These are phyloP conservation scores for Stephania japonica DNA, from an alignment of 164 flowering plant genomes.

Conservation along the genomic window DNA sequence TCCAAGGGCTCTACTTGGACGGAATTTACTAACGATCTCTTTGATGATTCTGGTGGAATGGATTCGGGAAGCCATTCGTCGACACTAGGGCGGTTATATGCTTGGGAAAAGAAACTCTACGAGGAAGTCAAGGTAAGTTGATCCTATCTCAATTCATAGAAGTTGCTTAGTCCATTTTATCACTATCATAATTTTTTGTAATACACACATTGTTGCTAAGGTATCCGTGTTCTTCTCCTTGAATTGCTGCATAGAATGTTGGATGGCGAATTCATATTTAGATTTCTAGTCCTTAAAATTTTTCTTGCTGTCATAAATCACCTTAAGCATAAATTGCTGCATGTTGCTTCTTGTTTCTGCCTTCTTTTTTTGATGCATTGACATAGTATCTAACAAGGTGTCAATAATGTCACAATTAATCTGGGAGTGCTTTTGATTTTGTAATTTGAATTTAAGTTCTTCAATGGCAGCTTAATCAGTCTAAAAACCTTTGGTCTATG, in stretches of 20 bases:
- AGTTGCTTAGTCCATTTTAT: not conserved
- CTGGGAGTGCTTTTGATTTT: not conserved
- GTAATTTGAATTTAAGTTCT: not conserved
- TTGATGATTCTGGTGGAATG: constrained; percentile 87
- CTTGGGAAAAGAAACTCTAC: constrained; percentile 97
- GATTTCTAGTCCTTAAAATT: too few relatives aligned
- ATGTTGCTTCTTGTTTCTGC: not conserved
- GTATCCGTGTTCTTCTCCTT: not conserved
- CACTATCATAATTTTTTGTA: not conserved
- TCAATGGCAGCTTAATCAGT: not conserved
- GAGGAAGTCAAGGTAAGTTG: constrained; percentile 84
- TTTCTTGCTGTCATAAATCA: too few relatives aligned
- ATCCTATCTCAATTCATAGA: not conserved
- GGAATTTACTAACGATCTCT: constrained; percentile 63
- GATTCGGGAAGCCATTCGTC: constrained; percentile 83
- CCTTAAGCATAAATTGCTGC: not conserved
- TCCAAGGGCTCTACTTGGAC: constrained; percentile 65
- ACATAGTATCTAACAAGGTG: not conserved
- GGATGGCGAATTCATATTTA: too few relatives aligned
- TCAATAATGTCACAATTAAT: not conserved
- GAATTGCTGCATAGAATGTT: not conserved
- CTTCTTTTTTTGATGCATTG: not conserved
- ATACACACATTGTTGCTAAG: not conserved
- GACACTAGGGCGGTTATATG: constrained; percentile 79
- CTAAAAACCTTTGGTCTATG: not conserved